phyloP scores from a whole-genome alignment of 2,329 filamentous ascomycete genomes.

The Pseudogymnoascus sp. region DNA sequence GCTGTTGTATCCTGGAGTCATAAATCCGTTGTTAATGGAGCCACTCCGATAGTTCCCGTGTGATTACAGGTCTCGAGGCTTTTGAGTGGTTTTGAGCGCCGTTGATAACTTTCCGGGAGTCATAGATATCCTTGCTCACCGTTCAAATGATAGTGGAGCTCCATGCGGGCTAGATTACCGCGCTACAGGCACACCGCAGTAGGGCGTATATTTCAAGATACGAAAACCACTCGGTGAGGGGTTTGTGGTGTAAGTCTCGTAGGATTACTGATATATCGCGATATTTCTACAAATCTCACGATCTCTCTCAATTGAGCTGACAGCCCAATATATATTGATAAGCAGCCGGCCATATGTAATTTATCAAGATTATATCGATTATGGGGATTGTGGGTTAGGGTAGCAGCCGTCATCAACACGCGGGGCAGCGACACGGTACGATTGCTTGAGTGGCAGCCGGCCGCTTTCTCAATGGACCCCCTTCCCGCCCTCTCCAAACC shows the following conservation, averaged over 20 bases:
- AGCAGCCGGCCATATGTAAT: background rate
- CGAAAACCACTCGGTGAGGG: background rate
- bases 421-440: background rate
- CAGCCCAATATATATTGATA: background rate
- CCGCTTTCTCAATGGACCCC: background rate
- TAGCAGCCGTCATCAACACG: background rate
- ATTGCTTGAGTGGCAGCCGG: background rate
- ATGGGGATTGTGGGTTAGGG: conserved; percentile 1
- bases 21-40: background rate
- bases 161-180: background rate
- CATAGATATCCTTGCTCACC: background rate
- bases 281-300: background rate
- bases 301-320: background rate
- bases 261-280: background rate
- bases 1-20: background rate
- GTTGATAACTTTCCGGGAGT: background rate
- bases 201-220: background rate
- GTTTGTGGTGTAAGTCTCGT: background rate
- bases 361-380: background rate
- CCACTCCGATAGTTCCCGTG: background rate
- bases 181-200: background rate
- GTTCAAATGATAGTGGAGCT: background rate
- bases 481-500: background rate
- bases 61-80: background rate
- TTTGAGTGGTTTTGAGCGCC: background rate